These are phyloP conservation scores for Backusella macrospora DNA, from an alignment of 192 early-diverging fungal genomes.

Conservation along the genomic window DNA sequence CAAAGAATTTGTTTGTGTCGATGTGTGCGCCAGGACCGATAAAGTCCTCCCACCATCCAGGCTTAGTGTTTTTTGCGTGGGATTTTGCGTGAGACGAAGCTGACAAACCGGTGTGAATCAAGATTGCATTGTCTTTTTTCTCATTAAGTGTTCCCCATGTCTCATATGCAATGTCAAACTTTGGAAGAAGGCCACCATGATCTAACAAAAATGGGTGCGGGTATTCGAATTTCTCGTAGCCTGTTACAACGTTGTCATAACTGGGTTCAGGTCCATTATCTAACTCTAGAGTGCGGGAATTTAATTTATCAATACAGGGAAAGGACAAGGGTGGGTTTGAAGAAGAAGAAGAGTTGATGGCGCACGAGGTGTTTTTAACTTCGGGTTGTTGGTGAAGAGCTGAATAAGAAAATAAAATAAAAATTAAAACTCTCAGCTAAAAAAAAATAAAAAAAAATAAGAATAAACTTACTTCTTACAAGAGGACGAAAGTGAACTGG, in stretches of 20 bases:
- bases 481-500: neutral
- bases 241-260: conserved; percentile 80
- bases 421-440: neutral
- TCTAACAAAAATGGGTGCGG: conserved; percentile 70
- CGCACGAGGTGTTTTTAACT: neutral
- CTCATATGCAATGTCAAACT: conserved; percentile 90
- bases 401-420: neutral
- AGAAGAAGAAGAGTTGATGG: conserved; percentile 16
- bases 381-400: conserved; percentile 6
- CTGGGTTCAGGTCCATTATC: conserved; percentile 79
- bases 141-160: conserved; percentile 93
- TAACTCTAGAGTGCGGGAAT: conserved; percentile 61
- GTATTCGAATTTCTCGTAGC: conserved; percentile 70
- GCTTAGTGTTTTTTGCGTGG: conserved; percentile 71
- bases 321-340: conserved; percentile 71
- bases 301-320: conserved; percentile 74
- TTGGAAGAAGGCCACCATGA: conserved; percentile 80
- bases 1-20: conserved; percentile 93
- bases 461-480: neutral
- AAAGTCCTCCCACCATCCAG: conserved; percentile 98
- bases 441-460: neutral
- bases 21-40: conserved; percentile 91
- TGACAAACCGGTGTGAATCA: conserved; percentile 94
- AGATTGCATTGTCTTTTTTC: conserved; percentile 80
- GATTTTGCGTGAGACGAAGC: conserved; percentile 91